phyloP scores from a whole-genome alignment of 208 protist genomes.

The Crithidia fasciculata region DNA sequence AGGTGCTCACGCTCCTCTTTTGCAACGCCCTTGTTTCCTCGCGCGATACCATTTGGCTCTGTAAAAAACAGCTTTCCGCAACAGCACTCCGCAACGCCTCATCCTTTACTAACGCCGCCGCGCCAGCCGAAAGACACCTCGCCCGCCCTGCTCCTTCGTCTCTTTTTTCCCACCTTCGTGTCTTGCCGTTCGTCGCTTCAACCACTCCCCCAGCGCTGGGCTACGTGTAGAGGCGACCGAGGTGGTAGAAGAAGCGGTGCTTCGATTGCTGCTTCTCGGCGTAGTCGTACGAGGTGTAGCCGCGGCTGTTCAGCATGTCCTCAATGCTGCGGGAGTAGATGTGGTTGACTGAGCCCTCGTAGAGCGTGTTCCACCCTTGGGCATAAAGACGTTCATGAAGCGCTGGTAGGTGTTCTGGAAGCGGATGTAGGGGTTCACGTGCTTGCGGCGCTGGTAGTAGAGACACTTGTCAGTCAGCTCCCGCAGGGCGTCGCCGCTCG shows the following conservation, averaged over 20 bases:
- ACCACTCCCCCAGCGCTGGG: background rate
- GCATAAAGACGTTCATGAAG: constrained; percentile 69
- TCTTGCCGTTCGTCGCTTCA: background rate
- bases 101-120: background rate
- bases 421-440: constrained; percentile 77
- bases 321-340: constrained; percentile 87
- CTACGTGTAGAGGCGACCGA: constrained; percentile 87
- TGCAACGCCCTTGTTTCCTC: too few relatives aligned
- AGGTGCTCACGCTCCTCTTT: too few relatives aligned
- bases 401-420: constrained; percentile 83
- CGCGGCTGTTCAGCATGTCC: constrained; percentile 87
- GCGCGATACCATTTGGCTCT: too few relatives aligned
- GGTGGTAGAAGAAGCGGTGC: constrained; percentile 77
- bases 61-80: too few relatives aligned
- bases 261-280: constrained; percentile 90
- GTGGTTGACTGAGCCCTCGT: constrained; percentile 83
- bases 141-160: background rate
- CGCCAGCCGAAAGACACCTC: background rate
- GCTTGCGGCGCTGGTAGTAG: constrained; percentile 85
- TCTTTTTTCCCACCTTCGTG: background rate
- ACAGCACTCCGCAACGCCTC: too few relatives aligned
- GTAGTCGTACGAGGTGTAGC: constrained; percentile 90
- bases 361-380: constrained; percentile 71
- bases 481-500: constrained; percentile 80
- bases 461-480: constrained; percentile 85